Base-by-base conservation (phyloP, 805 yeast genomes). In the Jamesozyma piceae region DNA sequence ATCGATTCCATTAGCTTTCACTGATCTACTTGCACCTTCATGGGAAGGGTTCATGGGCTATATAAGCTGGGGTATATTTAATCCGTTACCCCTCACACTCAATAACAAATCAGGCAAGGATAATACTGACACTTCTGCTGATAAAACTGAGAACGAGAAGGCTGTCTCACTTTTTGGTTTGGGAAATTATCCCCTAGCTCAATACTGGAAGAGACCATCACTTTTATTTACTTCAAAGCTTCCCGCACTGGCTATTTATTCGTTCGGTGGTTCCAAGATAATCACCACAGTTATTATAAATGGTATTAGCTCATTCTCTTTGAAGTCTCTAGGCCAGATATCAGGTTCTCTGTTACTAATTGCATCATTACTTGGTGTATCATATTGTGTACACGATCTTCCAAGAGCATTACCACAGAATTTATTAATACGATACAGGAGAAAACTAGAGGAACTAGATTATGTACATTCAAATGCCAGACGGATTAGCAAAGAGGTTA, bases 371-470 rank as follows among this genome's bases (percentile, higher is more conserved):
- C 67, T 77, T 13, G 70, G 82, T 0, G 64, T 74, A 0, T 75
- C 77, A 33, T 87, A 84, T 53, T 58, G 88, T 44, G 66, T 87
- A 17, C 69, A 72, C 45, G 97, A 92, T 60, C 77, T 94, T 13
- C 97, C 97, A 2, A 76, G 82, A 52, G 95, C 97, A 0, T 77
- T 86, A 52, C 94, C 95, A 17, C 70, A 87, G 50, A 88, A 88
- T 44, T 73, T 87, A 45, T 87, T 92, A 0, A 69, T 72, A 38
- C 86, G 83, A 61, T 74, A 90, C 50, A 75, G 74, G 48, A 57
- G 57, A 5, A 82, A 81, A 53, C 67, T 92, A 28, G 69, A 69
- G 34, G 75, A 73, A 14, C 63, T 78, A 51, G 96, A 89, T 46
- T 92, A 88, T 54, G 78, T 84, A 11, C 92, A 83, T 51, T 53